Evolutionary conservation across 495 filamentous ascomycete species (phyloP), one percentile per base, ranked within the genome.

Genomic region (Trypethelium eluteriae): DNA sequence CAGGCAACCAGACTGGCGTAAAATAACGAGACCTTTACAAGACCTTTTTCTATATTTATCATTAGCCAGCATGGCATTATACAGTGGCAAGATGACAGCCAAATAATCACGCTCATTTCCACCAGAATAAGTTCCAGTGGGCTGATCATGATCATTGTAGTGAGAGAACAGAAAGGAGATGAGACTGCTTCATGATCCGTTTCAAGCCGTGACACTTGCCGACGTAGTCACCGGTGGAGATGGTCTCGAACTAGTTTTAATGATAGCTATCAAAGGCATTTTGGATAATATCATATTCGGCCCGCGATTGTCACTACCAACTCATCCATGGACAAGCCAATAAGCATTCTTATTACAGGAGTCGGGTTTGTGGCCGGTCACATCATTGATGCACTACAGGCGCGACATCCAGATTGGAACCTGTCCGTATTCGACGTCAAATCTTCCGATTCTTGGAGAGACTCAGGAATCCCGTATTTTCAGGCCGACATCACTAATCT

Each of bases 311-410:
- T n/a, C 6, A 59, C n/a, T 7, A 10, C 41, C 6, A 44, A 0
- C 6, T 44, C 1, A 59, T 59, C 53, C 7, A 41, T 59, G 36
- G 53, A 56, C 16, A 12, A 41, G 39, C 12, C 32, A 46, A 63
- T 61, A 32, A 71, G 63, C 10, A 64, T 79, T 18, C 70, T 79
- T 7, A 68, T 79, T 32, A 79, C 77, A 4, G 77, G 77, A 32
- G 77, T 75, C 32, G 77, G 77, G 11, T 79, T 78, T 69, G 66
- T 79, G 10, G 77, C 75, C 32, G 66, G 67, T 1, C 70, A 64
- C 25, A 74, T 79, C 38, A 70, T 77, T 5, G 49, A 67, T 47
- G 70, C 70, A 7, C 69, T 78, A 34, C 46, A 69, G 9, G 59
- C 57, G 25, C 53, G 67, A 59, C 68, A 76, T 62, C 64, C 64